phyloP scores from a whole-genome alignment of 2,329 filamentous ascomycete genomes.

The Cladosporium sp. region DNA sequence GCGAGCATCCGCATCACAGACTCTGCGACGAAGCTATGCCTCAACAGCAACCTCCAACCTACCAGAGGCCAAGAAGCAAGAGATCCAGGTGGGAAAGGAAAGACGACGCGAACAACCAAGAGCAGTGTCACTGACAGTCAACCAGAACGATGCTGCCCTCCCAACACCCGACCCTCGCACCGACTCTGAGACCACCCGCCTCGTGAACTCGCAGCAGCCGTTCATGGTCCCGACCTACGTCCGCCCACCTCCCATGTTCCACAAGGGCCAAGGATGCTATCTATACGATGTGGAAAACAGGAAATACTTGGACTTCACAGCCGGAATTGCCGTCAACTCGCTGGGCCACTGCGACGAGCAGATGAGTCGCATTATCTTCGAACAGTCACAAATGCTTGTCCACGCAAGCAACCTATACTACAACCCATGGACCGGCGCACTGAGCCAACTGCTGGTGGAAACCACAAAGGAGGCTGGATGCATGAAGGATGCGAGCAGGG shows the following conservation, averaged over 20 bases:
- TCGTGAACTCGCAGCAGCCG: slow-evolving; percentile 73
- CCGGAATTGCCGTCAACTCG: slow-evolving; percentile 92
- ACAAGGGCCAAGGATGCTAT: slow-evolving; percentile 81
- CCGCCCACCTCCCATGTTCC: slow-evolving; percentile 85
- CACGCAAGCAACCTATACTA: slow-evolving; percentile 97
- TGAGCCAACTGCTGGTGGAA: slow-evolving; percentile 82
- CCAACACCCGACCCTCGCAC: slow-evolving; percentile 71
- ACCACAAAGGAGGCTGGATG: slow-evolving; percentile 75
- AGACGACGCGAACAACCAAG: not conserved
- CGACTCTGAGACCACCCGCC: slow-evolving; percentile 71
- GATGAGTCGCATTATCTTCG: slow-evolving; percentile 70
- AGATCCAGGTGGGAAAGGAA: slow-evolving; percentile 40
- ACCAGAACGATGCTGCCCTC: slow-evolving; percentile 44
- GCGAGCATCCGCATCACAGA: slow-evolving; percentile 11
- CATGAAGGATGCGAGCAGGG: slow-evolving; percentile 76
- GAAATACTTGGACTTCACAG: slow-evolving; percentile 90
- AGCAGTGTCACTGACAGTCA: not conserved
- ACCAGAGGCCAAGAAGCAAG: slow-evolving; percentile 42
- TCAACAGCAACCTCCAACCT: slow-evolving; percentile 45
- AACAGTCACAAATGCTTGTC: slow-evolving; percentile 69
- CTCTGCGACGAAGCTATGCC: slow-evolving; percentile 34
- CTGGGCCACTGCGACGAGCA: slow-evolving; percentile 87
- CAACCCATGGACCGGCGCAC: slow-evolving; percentile 89
- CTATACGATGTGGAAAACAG: slow-evolving; percentile 88
- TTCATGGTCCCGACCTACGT: slow-evolving; percentile 97